Evolutionary conservation across 495 filamentous ascomycete genomes (phyloP).

Genomic region (Neurospora discreta): DNA sequence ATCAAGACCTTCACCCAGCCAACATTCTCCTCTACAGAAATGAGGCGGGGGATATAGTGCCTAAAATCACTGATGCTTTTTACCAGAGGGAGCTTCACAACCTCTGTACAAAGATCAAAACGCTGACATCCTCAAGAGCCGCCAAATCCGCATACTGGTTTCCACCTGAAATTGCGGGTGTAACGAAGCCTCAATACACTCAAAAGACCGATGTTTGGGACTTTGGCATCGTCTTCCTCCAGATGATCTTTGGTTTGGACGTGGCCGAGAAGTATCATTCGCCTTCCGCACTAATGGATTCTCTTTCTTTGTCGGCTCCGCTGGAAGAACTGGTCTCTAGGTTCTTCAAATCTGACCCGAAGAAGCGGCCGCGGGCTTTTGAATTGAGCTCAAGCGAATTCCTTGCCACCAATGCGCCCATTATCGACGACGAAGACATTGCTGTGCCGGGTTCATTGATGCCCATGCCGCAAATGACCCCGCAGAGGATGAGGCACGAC

Average conservation of each 20-base stretch:
- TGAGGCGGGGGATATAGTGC: conserved; percentile 44
- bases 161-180: conserved; percentile 63
- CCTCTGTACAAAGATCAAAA: conserved; percentile 37
- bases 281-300: conserved; percentile 56
- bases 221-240: conserved; percentile 75
- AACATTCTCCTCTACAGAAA: conserved; percentile 63
- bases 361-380: conserved; percentile 79
- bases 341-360: conserved; percentile 72
- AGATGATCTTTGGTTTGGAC: conserved; percentile 86
- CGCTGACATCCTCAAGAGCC: conserved; percentile 37
- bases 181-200: conserved; percentile 45
- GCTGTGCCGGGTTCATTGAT: conserved; percentile 24
- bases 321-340: conserved; percentile 68
- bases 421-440: conserved; percentile 34
- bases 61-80: conserved; percentile 58
- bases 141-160: conserved; percentile 74
- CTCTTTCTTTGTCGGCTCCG: conserved; percentile 52
- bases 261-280: conserved; percentile 67
- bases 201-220: conserved; percentile 93
- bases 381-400: conserved; percentile 86
- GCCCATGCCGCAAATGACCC: conserved; percentile 26
- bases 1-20: conserved; percentile 63
- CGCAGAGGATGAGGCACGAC: conserved; percentile 34
- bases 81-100: conserved; percentile 53
- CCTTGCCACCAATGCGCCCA: conserved; percentile 49